Evolutionary conservation across 352 stramenopile genomes (phyloP), one percentile per base, ranked within the genome.

Genomic region (Lagenidium giganteum): DNA sequence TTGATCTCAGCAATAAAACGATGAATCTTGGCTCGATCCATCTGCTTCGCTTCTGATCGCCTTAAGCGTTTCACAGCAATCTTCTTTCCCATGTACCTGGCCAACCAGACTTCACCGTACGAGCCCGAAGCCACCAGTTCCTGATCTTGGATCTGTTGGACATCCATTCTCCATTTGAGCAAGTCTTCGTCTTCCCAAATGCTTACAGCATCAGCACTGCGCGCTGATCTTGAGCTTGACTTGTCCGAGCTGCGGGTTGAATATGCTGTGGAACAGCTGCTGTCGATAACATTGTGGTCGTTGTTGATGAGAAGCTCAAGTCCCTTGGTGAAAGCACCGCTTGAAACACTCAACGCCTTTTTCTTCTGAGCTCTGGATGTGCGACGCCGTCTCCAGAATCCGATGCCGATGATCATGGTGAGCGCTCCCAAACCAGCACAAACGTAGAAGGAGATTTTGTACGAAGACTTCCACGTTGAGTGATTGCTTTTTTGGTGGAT

Each of bases 131-230:
- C 36, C 8, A 64, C 21, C 18, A 59, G 14, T 4, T 42, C 49
- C 28, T 36, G 54, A 13, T 46, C 42, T 30, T 59, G 25, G 16
- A 74, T 50, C 21, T 54, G 44, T 13, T 60, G 38, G 5, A 44
- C 61, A 20, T 87, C 68, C n/a, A 90, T 64, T 1, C 67, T 47
- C 52, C 62, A 85, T 3, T 53, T 51, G 4, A 70, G 51, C 7
- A 90, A 47, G 12, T 72, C 68, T 40, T 82, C 57, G 41, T 90
- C 78, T 26, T 87, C 70, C 71, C 72, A 87, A 38, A 85, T 64
- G 14, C 47, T 62, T 18, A 54, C 5, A 46, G 36, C 40, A n/a
- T 26, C 22, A 14, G 28, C 30, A 11, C 40, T 61, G 8, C 31
- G 47, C 4, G 39, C 47, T 31, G 36, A 26, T 24, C 36, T 51